Evolutionary conservation across 495 filamentous ascomycete genomes (phyloP), one percentile per base, ranked within the genome.

Genomic region (Aspergillus conjunctus): DNA sequence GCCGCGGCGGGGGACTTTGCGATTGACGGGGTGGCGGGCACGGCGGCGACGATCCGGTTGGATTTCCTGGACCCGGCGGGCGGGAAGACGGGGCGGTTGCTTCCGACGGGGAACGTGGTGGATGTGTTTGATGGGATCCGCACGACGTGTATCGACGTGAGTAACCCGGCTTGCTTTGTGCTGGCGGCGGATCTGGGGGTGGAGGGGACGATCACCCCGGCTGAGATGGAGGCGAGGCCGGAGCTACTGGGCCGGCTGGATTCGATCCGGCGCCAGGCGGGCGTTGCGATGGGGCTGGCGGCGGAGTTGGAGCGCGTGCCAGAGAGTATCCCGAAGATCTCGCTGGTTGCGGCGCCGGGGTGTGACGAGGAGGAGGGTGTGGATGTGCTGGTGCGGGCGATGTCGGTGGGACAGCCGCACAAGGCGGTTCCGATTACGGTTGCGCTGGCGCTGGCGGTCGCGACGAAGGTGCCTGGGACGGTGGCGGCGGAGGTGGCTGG

Each of bases 1-100:
- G 79, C 73, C 2, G 72, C 79, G 0, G 59, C 52, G 1, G 88
- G 88, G 0, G 74, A 80, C 8, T 89, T 87, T 58, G 69, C 77
- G 6, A 89, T 91, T 62, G 87, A 87, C 70, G 89, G 89, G 0
- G 89, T 91, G 0, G 73, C 83, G 0, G 88, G 87, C 0, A 82
- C 72, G 1, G 82, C 73, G 3, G 79, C 85, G 0, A 77, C 71
- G 12, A 80, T 91, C 30, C 70, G 79, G 17, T 76, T 91, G 10
- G 80, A 83, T 51, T 92, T 91, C 61, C 58, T 88, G 14, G 71
- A 87, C 30, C 88, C 88, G 0, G 87, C 83, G 0, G 89, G 88
- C 0, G 83, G 86, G 3, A 86, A 83, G 63, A 91, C 89, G 1
- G 88, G 88, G 2, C 78, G 78, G 41, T 64, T 86, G 30, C 66